Evolutionary conservation across 805 yeast species (phyloP).

Genomic region (Myxozyma geophila): DNA sequence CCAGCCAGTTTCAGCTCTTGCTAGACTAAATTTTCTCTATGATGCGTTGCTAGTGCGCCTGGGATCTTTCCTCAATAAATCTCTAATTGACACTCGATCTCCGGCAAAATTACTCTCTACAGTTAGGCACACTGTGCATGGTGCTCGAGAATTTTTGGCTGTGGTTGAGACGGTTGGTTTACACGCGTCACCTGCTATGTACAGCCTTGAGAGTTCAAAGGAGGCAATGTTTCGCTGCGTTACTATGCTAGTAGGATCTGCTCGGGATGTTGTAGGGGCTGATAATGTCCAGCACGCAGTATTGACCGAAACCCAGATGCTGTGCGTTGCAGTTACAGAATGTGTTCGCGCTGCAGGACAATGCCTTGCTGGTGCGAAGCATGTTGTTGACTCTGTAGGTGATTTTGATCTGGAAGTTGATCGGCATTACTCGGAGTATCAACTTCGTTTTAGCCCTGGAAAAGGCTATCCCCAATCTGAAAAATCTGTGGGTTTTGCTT

Average conservation of each 20-base stretch:
- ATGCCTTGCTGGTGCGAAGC: constrained; percentile 43
- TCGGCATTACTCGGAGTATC: constrained; percentile 11
- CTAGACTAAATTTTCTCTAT: constrained; percentile 46
- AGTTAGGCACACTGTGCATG: constrained; percentile 48
- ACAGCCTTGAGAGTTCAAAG: constrained; percentile 44
- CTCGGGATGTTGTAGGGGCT: constrained; percentile 45
- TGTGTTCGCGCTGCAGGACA: constrained; percentile 45
- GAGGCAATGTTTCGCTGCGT: constrained; percentile 45
- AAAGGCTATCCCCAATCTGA: not conserved
- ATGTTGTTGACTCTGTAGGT: constrained; percentile 41
- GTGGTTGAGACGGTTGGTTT: constrained; percentile 45
- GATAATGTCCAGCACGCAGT: constrained; percentile 9
- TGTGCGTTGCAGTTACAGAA: constrained; percentile 40
- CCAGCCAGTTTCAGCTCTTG: constrained; percentile 38
- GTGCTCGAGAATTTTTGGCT: constrained; percentile 48
- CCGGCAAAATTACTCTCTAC: constrained; percentile 42
- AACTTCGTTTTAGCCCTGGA: not conserved
- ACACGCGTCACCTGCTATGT: constrained; percentile 38
- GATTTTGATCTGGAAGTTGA: constrained; percentile 40
- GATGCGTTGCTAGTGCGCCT: constrained; percentile 46
- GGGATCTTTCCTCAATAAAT: constrained; percentile 43
- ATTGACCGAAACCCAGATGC: constrained; percentile 11
- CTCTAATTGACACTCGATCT: constrained; percentile 29
- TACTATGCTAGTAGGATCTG: constrained; percentile 45
- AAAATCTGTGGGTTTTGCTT: not conserved